These are phyloP conservation scores for Staphylotrichum tortipilum DNA, from an alignment of 495 filamentous ascomycete species.

Conservation along the genomic window DNA sequence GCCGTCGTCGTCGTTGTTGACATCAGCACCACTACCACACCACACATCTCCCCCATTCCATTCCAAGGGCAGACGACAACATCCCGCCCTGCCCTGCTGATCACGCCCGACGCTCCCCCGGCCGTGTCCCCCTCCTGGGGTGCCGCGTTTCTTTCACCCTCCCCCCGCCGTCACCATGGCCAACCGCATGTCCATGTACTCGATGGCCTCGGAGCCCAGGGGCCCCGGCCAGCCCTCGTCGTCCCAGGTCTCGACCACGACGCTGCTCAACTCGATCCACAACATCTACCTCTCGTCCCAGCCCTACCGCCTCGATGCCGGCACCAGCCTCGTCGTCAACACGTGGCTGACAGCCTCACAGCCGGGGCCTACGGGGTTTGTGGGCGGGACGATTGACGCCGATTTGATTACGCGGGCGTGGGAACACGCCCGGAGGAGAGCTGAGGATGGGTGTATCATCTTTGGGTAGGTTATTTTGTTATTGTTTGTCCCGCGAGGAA, in stretches of 20 bases:
- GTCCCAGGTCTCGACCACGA: conserved; percentile 81
- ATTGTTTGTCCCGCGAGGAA: no score
- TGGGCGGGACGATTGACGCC: conserved; percentile 70
- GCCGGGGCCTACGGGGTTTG: conserved; percentile 52
- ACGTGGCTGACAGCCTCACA: conserved; percentile 80
- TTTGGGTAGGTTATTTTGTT: conserved; percentile 53
- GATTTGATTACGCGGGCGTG: conserved; percentile 76
- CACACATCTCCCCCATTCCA: no score
- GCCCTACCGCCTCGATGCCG: conserved; percentile 79
- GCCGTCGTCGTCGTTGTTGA: no score
- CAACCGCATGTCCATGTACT: conserved; percentile 78
- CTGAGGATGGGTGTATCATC: conserved; percentile 91
- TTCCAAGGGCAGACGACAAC: no score
- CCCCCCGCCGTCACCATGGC: conserved; percentile 52
- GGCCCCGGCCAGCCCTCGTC: conserved; percentile 51
- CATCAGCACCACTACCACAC: not conserved
- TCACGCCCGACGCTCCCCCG: not conserved
- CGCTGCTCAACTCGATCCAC: conserved; percentile 83
- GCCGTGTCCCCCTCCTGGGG: conserved; percentile 30
- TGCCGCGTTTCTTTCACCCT: conserved; percentile 10
- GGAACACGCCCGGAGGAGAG: conserved; percentile 92
- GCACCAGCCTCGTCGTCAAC: conserved; percentile 88
- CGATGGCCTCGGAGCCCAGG: conserved; percentile 58
- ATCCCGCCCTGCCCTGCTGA: not conserved
- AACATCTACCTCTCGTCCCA: conserved; percentile 74